Evolutionary conservation across 116 monocot species (phyloP), one percentile per base, ranked within the genome.

Genomic region (Dioscorea cayenensis): DNA sequence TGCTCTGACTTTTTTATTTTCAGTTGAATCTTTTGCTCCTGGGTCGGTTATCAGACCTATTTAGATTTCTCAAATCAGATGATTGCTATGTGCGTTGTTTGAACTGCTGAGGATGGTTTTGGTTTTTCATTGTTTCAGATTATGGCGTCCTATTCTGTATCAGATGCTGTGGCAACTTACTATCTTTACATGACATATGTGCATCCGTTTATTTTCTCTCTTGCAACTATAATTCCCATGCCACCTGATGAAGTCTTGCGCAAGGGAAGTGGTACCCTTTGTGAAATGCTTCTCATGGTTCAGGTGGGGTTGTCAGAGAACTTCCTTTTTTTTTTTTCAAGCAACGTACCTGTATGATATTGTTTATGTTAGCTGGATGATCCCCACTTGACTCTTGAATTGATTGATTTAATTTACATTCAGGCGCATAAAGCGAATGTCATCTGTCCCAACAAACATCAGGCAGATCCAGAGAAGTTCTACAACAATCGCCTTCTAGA

Each of bases 201-300:
- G 67, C 99, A 99, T 80, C 99, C 99, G 25, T 99, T 99, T 72
- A 99, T 99, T 68, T 99, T 99, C 85, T 99, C 99, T 49, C 85
- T 99, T 72, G 94, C 94, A 85, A 99, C 99, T 62, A 99, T 99
- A 62, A 94, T 99, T 62, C 99, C 99, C 37, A 99, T 99, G 99
- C 80, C 94, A 23, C 94, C 99, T 9, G 99, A 94, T 82, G 99
- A 99, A 79, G 99, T 99, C 60, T 74, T 99, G 50, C 77, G 94
- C 48, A 99, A 99, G 84, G 99, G 99, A 83, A 99, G 94, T 77
- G 99, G 99, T 49, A 99, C 99, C n/a, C 85, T 99, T 58, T 99
- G 99, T 84, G 99, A 99, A 89, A 89, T 93, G 91, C 99, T 99
- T 85, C 94, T 99, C 73, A 99, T 99, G 99, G 99, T 99, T n/a